These are phyloP conservation scores for Exophiala sideris DNA, from an alignment of 2,329 filamentous ascomycete genomes.

Conservation along the genomic window DNA sequence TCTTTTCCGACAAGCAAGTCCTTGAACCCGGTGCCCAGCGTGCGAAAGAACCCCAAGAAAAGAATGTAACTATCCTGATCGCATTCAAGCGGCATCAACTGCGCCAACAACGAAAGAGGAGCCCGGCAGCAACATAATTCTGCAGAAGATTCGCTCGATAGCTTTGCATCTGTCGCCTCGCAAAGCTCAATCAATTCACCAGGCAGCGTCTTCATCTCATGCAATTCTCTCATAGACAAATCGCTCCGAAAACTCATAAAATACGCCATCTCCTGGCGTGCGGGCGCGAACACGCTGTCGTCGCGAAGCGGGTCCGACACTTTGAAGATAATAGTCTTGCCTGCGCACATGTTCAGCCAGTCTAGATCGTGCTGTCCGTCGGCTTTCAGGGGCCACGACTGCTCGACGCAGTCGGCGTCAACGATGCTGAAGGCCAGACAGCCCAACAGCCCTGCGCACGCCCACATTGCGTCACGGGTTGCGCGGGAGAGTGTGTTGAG, in stretches of 20 bases:
- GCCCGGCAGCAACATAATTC: background rate
- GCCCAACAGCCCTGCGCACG: conserved; percentile 33
- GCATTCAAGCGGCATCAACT: background rate
- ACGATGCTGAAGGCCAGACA: conserved; percentile 42
- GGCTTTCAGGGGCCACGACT: conserved; percentile 57
- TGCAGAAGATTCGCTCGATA: background rate
- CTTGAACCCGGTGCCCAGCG: background rate
- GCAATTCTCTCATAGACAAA: background rate
- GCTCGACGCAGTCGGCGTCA: conserved; percentile 39
- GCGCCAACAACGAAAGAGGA: background rate
- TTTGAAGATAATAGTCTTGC: conserved; percentile 55
- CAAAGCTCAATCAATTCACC: background rate
- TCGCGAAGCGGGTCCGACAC: conserved; percentile 48
- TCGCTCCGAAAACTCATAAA: background rate
- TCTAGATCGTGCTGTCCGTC: conserved; percentile 51
- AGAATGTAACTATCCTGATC: background rate
- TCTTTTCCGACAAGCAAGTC: conserved; percentile 3
- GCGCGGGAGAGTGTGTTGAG: conserved; percentile 28
- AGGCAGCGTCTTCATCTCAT: background rate
- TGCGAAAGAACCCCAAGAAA: background rate
- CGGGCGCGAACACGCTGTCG: conserved; percentile 39
- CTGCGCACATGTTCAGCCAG: conserved; percentile 57
- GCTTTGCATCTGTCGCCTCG: background rate
- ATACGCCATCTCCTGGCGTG: conserved; percentile 27
- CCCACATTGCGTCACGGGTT: conserved; percentile 48